Evolutionary conservation across 2,329 filamentous ascomycete species (phyloP).

Genomic region (Fusarium musae): DNA sequence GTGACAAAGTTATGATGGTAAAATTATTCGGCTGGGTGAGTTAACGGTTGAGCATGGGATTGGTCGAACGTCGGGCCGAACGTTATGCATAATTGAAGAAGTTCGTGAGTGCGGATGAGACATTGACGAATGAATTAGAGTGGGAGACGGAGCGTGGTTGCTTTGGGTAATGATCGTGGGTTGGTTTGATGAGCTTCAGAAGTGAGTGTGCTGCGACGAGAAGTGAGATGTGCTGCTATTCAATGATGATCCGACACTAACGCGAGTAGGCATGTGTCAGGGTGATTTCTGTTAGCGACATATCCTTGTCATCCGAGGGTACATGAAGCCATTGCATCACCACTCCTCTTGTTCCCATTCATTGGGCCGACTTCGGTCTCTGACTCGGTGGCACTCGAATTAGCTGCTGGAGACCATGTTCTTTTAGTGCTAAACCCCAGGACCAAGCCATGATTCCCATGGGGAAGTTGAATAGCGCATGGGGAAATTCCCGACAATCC

Average conservation of each 20-base stretch:
- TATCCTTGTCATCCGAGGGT: not conserved
- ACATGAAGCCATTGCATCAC: not conserved
- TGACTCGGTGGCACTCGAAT: conserved; percentile 24
- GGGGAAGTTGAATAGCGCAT: conserved; percentile 12
- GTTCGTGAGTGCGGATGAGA: not conserved
- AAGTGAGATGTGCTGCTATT: fast-evolving
- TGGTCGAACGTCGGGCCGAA: conserved; percentile 23
- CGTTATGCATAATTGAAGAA: conserved; percentile 15
- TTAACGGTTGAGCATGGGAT: not conserved
- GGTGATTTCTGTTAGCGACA: fast-evolving
- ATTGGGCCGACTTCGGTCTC: conserved; percentile 19
- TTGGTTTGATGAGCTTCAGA: not conserved
- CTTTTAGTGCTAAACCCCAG: conserved; percentile 15
- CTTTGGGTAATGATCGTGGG: conserved; percentile 13
- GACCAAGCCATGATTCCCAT: conserved; percentile 24
- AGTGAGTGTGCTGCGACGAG: not conserved
- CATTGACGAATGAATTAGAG: conserved; percentile 1
- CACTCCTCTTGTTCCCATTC: conserved; percentile 1
- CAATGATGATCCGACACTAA: not conserved
- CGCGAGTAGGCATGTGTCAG: fast-evolving
- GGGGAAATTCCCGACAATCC: conserved; percentile 23
- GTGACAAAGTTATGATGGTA: not conserved
- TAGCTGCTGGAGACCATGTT: conserved; percentile 10
- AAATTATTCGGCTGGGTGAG: conserved; percentile 1
- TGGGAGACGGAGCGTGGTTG: not conserved